Evolutionary conservation across 108 stramenopile species (phyloP), one percentile per base, ranked within the genome.

Genomic region (Aurantiochytrium sp.): DNA sequence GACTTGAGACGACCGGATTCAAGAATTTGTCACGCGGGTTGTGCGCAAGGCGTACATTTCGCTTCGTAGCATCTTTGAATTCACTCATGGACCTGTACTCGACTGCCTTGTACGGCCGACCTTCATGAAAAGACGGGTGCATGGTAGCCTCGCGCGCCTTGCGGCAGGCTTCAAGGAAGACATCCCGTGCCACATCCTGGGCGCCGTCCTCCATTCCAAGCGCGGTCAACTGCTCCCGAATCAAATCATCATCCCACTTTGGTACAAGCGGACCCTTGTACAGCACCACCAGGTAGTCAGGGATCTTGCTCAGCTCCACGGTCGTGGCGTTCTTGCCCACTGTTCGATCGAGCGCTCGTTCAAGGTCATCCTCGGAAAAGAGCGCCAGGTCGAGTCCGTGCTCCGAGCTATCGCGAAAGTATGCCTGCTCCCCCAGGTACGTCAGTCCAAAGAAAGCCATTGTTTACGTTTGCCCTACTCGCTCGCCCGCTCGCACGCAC

Each of bases 391-490:
- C 76, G 10, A 83, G 45, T 6, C 76, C 76, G 3, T 83, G 76
- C 51, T 53, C 76, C 51, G 76, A 83, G 76, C 51, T 83, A 53
- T 47, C 76, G 49, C 45, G 76, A 83, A 83, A 83, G 23, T 83
- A 83, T 6, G 19, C 49, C 76, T 83, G 76, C 51, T 83, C 76
- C 16, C 76, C 76, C 6, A 83, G 51, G 49, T 53, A 53, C 45
- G 76, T 83, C 45, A 83, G 23, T 53, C 76, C 76, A 45, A 83
- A 83, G 23, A 83, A 83, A 12, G 76, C 76, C 76, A 83, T 83
- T 12, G 51, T 83, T 14, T 69, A 18, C 12, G 8, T 18, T 69
- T 69, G 42, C 64, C 64, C 35, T 35, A 35, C 35, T 35, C 35
- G 35, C 35, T 35, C 35, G 35, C 35, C 2, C 35, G 35, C 1